Evolutionary conservation across 2,329 filamentous ascomycete genomes (phyloP).

Genomic region (Aspergillus neoniger): DNA sequence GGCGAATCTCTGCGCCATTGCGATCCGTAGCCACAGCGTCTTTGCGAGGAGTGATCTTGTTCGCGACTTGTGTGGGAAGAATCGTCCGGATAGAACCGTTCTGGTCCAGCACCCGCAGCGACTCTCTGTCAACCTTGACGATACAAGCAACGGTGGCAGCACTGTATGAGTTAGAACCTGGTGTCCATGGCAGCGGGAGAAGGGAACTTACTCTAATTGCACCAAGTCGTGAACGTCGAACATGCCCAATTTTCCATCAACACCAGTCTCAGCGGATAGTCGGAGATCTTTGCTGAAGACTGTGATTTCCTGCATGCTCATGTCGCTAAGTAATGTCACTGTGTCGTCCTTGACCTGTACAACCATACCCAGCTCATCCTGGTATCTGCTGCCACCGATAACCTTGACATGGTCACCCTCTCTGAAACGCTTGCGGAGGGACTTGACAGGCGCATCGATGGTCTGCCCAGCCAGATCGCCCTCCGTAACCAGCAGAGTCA

Average conservation of each 20-base stretch:
- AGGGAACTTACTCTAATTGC: constrained; percentile 71
- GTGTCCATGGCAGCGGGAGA: not conserved
- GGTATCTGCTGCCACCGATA: constrained; percentile 90
- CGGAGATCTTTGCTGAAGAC: constrained; percentile 97
- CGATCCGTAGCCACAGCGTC: constrained; percentile 88
- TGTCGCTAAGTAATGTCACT: constrained; percentile 89
- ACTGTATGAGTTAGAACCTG: constrained; percentile 43
- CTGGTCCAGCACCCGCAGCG: constrained; percentile 85
- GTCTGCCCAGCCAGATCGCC: constrained; percentile 79
- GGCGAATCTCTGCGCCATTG: constrained; percentile 87
- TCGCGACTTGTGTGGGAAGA: constrained; percentile 87
- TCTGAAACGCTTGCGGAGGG: constrained; percentile 87
- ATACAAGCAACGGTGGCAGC: constrained; percentile 89
- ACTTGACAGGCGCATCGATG: constrained; percentile 90
- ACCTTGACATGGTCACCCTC: constrained; percentile 98
- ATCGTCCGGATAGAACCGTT: constrained; percentile 79
- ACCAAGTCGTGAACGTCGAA: constrained; percentile 92
- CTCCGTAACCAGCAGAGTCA: constrained; percentile 81
- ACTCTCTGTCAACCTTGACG: constrained; percentile 93
- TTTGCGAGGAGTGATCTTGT: constrained; percentile 79
- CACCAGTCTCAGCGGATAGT: constrained; percentile 88
- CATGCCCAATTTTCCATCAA: constrained; percentile 77
- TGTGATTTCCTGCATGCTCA: constrained; percentile 88
- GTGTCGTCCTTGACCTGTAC: constrained; percentile 90
- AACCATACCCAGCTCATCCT: constrained; percentile 95